Conservation (phyloP, 1,284 basidiomycete species). For the Inonotus hispidus region DNA sequence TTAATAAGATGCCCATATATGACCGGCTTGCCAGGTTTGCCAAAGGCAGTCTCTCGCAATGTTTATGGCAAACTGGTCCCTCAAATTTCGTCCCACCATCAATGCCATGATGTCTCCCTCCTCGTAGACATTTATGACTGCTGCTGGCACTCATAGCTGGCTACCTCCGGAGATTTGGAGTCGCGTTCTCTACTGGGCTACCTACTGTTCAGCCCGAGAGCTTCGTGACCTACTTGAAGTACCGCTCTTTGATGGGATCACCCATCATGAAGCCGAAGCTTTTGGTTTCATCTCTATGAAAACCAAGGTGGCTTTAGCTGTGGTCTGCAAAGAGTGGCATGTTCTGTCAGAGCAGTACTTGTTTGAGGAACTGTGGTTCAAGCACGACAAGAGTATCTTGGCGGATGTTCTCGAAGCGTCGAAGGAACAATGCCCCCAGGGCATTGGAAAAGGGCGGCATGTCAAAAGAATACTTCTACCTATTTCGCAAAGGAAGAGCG, state of each 20-base stretch:
- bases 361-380: constrained; percentile 13
- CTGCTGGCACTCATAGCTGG: neutral
- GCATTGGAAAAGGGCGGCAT: neutral
- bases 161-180: constrained; percentile 8
- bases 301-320: neutral
- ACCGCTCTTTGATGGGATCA: constrained; percentile 6
- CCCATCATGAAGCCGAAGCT: neutral
- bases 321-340: constrained; percentile 5
- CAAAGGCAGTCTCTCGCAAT: neutral
- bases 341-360: constrained; percentile 1
- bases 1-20: too few species aligned
- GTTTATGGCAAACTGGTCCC: neutral
- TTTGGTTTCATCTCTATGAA: neutral
- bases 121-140: neutral
- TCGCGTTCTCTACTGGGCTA: constrained; percentile 13
- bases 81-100: neutral
- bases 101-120: neutral
- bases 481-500: neutral
- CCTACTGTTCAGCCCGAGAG: constrained; percentile 1
- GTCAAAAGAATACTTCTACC: constrained; percentile 2
- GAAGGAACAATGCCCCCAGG: neutral
- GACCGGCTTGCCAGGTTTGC: neutral
- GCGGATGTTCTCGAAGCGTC: constrained; percentile 2
- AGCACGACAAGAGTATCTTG: neutral
- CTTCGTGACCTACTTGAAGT: neutral